Conservation (phyloP, 2,329 filamentous ascomycete genomes). For the Byssothecium circinans region DNA sequence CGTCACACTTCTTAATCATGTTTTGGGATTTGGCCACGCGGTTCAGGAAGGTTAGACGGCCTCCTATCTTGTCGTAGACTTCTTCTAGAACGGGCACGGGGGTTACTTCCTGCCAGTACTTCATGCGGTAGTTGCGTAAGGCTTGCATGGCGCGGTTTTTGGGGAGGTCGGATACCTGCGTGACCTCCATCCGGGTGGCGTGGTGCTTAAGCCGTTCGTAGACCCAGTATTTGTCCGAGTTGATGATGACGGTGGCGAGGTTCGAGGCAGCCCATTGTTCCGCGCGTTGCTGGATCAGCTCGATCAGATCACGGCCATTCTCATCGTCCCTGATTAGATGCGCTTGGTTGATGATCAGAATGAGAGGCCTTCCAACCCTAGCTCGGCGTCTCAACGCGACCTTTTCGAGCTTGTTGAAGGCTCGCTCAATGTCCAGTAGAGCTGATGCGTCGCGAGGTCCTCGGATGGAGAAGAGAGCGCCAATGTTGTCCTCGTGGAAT, state of each 20-base stretch:
- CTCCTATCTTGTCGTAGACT: slow-evolving; percentile 85
- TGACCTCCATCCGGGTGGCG: slow-evolving; percentile 91
- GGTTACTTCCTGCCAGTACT: slow-evolving; percentile 70
- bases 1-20: slow-evolving; percentile 77
- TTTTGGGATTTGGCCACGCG: slow-evolving; percentile 83
- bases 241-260: slow-evolving; percentile 89
- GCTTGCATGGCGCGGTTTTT: slow-evolving; percentile 77
- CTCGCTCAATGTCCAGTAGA: slow-evolving; percentile 90
- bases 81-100: slow-evolving; percentile 63
- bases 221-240: slow-evolving; percentile 98
- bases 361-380: slow-evolving; percentile 66
- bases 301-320: slow-evolving; percentile 88
- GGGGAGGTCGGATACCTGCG: slow-evolving; percentile 79
- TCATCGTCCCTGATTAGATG: slow-evolving; percentile 91
- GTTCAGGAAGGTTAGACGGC: slow-evolving; percentile 83
- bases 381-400: slow-evolving; percentile 75
- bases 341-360: slow-evolving; percentile 93
- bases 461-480: slow-evolving; percentile 90
- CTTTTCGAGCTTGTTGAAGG: slow-evolving; percentile 97
- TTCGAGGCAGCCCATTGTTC: slow-evolving; percentile 95
- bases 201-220: slow-evolving; percentile 93
- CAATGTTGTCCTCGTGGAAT: slow-evolving; percentile 97
- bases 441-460: slow-evolving; percentile 91
- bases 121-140: slow-evolving; percentile 75
- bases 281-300: slow-evolving; percentile 91